A percentile compares a stretch with the other conserved stretches of the same genome.
phyloP scores from a whole-genome alignment of 305 asterid genomes.

The Fraxinus sp. region DNA sequence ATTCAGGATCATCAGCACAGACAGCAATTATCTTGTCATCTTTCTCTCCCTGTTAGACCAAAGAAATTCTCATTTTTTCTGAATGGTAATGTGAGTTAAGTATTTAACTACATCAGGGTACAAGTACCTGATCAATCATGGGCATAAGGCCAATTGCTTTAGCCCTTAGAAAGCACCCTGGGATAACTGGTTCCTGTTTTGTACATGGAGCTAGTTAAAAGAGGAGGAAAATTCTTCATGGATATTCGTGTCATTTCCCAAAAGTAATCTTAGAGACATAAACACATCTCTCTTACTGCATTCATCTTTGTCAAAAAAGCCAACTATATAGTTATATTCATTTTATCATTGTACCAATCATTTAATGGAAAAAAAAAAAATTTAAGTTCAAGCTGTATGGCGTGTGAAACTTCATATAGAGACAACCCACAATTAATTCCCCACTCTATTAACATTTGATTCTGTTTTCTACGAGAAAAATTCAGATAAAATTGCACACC shows the following conservation, averaged over 20 bases:
- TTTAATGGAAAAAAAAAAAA: neutral
- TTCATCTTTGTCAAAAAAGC: neutral
- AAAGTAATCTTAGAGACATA: neutral
- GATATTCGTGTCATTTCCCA: neutral
- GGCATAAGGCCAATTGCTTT: constrained; percentile 88
- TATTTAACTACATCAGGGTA: neutral
- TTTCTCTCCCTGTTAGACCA: constrained; percentile 58
- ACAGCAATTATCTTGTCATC: constrained; percentile 88
- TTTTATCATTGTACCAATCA: neutral
- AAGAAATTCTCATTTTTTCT: neutral
- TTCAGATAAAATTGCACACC: constrained; percentile 38
- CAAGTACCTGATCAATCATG: constrained; percentile 77
- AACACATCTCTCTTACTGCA: neutral
- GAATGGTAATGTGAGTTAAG: constrained; percentile 11
- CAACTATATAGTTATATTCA: neutral
- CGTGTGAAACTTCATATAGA: neutral
- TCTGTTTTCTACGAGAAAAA: neutral
- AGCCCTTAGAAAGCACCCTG: constrained; percentile 82
- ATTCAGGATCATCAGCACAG: constrained; percentile 85
- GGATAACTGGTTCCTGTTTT: constrained; percentile 69
- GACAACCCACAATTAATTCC: neutral
- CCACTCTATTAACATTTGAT: neutral
- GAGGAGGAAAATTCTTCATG: too few species aligned
- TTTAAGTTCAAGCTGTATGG: neutral
- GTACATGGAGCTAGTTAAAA: constrained; percentile 9